Evolutionary conservation across 1,139 yeast genomes (phyloP).

Genomic region (Hemisphaericaspora lyxosophila): DNA sequence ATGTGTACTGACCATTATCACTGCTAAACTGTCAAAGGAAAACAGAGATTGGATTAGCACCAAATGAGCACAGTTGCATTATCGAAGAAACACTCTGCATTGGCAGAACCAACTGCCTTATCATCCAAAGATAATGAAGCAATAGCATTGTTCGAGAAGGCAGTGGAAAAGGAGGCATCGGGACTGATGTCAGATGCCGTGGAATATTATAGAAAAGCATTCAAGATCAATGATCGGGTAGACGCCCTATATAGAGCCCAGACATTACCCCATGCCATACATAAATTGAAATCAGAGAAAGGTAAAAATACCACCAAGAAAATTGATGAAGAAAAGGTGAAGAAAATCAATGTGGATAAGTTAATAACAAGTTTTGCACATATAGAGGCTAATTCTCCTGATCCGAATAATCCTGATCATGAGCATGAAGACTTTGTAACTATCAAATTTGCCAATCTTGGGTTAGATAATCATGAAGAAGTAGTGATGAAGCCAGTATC

Average conservation of each 20-base stretch:
- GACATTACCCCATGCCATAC: slow-evolving; percentile 34
- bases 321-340: slow-evolving; percentile 34
- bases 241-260: slow-evolving; percentile 64
- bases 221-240: slow-evolving; percentile 63
- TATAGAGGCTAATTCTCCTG: slow-evolving; percentile 31
- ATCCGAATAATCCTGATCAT: slow-evolving; percentile 19
- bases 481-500: slow-evolving; percentile 45
- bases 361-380: slow-evolving; percentile 33
- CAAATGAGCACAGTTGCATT: slow-evolving; percentile 1
- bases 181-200: slow-evolving; percentile 85
- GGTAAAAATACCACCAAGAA: slow-evolving; percentile 31
- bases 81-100: background rate
- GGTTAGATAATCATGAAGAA: slow-evolving; percentile 28
- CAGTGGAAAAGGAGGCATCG: slow-evolving; percentile 66
- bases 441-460: slow-evolving; percentile 33
- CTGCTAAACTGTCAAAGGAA: too few species aligned
- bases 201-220: slow-evolving; percentile 68
- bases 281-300: slow-evolving; percentile 24
- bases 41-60: too few species aligned
- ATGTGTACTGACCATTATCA: background rate
- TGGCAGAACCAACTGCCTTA: slow-evolving; percentile 1
- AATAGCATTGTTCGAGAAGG: slow-evolving; percentile 63
- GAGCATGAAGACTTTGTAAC: slow-evolving; percentile 20
- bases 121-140: slow-evolving; percentile 42
- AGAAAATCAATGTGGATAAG: slow-evolving; percentile 37